phyloP scores from a whole-genome alignment of 345 rosid genomes.

The Microcos paniculata region DNA sequence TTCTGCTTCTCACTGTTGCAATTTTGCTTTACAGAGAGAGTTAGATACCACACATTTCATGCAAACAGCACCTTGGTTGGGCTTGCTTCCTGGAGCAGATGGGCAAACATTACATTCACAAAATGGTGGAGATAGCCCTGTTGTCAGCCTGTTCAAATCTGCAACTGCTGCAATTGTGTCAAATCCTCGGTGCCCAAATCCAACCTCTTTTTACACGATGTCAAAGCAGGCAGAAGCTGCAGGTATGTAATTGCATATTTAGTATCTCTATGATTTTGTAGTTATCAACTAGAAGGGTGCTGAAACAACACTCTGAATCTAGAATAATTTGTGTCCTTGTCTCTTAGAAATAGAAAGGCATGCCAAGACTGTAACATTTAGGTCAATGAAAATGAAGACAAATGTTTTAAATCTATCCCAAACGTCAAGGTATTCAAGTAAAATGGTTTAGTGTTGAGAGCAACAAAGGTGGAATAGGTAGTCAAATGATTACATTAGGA shows the following conservation, averaged over 20 bases:
- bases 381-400: background rate
- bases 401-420: background rate
- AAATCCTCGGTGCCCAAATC: constrained; percentile 70
- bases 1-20: constrained; percentile 23
- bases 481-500: background rate
- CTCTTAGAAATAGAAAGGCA: background rate
- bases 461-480: background rate
- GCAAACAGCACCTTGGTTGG: constrained; percentile 98
- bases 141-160: constrained; percentile 84
- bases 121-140: constrained; percentile 86
- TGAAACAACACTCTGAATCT: background rate
- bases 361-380: background rate
- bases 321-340: background rate
- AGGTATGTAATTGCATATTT: constrained; percentile 40
- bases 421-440: background rate
- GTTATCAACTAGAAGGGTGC: background rate
- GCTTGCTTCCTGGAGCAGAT: constrained; percentile 75
- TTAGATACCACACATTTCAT: constrained; percentile 79
- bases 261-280: background rate
- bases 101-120: constrained; percentile 82
- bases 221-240: constrained; percentile 99
- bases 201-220: constrained; percentile 85
- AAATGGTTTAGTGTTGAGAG: background rate
- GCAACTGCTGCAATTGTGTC: constrained; percentile 75
- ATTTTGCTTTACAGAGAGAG: constrained; percentile 66